Conservation (phyloP, 805 yeast genomes). For the Ogataea ganodermae region DNA sequence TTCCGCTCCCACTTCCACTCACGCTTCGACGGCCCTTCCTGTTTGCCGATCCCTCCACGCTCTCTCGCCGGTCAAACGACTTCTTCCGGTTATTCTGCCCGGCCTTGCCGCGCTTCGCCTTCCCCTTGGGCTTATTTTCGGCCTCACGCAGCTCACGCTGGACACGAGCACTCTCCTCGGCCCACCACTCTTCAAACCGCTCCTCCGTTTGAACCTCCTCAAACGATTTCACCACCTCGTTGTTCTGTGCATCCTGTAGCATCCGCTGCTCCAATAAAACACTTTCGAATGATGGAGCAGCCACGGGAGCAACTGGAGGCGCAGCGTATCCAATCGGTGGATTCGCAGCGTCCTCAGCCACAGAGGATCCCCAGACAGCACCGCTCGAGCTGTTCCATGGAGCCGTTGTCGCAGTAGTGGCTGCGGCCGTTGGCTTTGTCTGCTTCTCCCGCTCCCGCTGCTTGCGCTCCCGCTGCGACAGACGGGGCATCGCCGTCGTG, state of each 20-base stretch:
- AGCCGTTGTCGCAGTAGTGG: conserved; percentile 3
- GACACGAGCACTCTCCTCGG: conserved; percentile 67
- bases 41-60: background rate
- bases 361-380: conserved; percentile 1
- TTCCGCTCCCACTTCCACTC: no score
- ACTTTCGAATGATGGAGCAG: conserved; percentile 29
- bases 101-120: background rate
- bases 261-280: conserved; percentile 28
- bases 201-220: conserved; percentile 80
- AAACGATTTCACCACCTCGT: conserved; percentile 41
- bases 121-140: conserved; percentile 11
- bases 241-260: conserved; percentile 30
- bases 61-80: background rate
- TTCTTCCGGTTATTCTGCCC: background rate
- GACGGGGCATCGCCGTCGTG: conserved; percentile 41
- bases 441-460: conserved; percentile 36
- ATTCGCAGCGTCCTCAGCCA: conserved; percentile 2
- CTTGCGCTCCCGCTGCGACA: conserved; percentile 64
- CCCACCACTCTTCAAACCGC: conserved; percentile 89
- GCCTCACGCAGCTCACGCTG: conserved; percentile 42
- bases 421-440: conserved; percentile 1
- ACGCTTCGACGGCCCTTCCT: background rate
- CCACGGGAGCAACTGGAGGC: conserved; percentile 1
- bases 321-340: conserved; percentile 9
- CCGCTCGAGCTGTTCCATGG: conserved; percentile 13